phyloP scores from a whole-genome alignment of 306 rosid genomes.

The Comarum palustre region DNA sequence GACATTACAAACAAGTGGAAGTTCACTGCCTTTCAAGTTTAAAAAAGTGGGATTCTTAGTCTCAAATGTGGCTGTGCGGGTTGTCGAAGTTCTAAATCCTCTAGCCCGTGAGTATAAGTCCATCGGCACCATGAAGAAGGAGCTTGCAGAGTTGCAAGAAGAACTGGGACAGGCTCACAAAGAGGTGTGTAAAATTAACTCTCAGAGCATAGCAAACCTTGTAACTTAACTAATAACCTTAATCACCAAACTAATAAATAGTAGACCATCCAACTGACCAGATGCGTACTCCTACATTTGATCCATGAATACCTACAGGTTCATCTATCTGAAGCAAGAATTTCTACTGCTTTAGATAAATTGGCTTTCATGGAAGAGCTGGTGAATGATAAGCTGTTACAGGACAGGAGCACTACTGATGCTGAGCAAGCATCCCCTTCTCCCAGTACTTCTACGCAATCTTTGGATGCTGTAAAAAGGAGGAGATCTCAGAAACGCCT shows the following conservation, averaged over 20 bases:
- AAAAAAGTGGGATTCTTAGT: conserved; percentile 2
- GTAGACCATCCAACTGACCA: neutral
- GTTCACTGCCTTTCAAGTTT: neutral
- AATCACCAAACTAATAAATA: neutral
- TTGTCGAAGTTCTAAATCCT: conserved; percentile 78
- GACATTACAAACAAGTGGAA: neutral
- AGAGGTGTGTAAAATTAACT: conserved; percentile 49
- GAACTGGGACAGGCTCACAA: conserved; percentile 79
- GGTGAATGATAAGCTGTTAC: conserved; percentile 81
- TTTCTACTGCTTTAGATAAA: conserved; percentile 85
- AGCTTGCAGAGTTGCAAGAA: conserved; percentile 83
- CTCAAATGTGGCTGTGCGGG: conserved; percentile 30
- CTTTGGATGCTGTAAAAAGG: conserved; percentile 30
- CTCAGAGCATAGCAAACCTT: neutral
- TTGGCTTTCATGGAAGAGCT: conserved; percentile 95
- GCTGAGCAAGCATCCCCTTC: conserved; percentile 49
- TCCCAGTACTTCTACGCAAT: conserved; percentile 50
- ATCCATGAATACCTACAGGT: conserved; percentile 60
- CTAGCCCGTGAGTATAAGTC: conserved; percentile 89
- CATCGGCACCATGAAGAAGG: conserved; percentile 87
- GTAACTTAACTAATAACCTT: neutral
- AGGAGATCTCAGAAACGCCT: conserved; percentile 51
- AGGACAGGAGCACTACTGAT: conserved; percentile 44
- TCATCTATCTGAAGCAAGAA: conserved; percentile 93
- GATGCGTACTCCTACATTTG: neutral